Conservation (phyloP, 768 basidiomycete genomes). For the Cystobasidium onofrii region DNA sequence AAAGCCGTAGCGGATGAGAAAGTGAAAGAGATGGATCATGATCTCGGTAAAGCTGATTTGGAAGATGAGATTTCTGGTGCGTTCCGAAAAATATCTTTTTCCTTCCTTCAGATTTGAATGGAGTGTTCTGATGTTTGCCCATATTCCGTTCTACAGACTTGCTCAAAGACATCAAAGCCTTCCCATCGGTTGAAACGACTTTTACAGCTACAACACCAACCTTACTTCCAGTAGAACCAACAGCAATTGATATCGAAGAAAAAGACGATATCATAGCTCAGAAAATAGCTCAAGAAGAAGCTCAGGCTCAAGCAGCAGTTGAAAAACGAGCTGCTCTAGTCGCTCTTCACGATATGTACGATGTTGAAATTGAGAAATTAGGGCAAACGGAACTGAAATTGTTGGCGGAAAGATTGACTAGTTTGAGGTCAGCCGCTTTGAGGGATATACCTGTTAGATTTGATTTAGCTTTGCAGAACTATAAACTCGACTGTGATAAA, state of each 20-base stretch:
- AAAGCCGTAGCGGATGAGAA: constrained; percentile 36
- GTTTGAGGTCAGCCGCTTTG: constrained; percentile 34
- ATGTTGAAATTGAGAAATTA: constrained; percentile 38
- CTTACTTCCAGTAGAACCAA: background rate
- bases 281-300: constrained; percentile 31
- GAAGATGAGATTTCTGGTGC: constrained; percentile 33
- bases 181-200: background rate
- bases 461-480: constrained; percentile 24
- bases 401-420: constrained; percentile 34
- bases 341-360: constrained; percentile 37
- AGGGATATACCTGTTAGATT: constrained; percentile 39
- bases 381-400: constrained; percentile 36
- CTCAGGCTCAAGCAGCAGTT: constrained; percentile 16
- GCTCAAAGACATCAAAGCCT: background rate
- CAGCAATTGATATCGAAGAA: constrained; percentile 6
- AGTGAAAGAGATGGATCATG: constrained; percentile 33
- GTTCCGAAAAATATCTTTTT: background rate
- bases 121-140: no score
- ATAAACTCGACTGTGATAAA: constrained; percentile 39
- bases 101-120: background rate
- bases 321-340: constrained; percentile 40
- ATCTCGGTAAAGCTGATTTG: constrained; percentile 20
- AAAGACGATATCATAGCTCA: constrained; percentile 25
- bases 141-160: no score
- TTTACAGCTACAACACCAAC: background rate